Base-by-base conservation (phyloP, 2,329 filamentous ascomycete genomes). In the Myriosclerotinia curreyana region DNA sequence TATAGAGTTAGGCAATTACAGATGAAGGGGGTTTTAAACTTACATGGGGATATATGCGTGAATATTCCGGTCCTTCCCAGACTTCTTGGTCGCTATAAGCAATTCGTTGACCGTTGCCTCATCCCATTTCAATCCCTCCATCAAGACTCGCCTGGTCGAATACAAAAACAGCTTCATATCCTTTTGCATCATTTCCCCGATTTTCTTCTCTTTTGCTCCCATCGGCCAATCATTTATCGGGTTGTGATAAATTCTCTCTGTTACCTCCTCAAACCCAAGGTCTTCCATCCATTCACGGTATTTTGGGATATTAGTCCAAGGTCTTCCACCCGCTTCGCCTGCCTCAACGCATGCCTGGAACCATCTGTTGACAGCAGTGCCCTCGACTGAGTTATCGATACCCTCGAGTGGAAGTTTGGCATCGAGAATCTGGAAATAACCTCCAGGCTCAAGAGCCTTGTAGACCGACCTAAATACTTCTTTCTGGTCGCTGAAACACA, bases 191-290 rank as follows among this genome's bases (percentile, higher is more conserved):
- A 59, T n/a, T 56, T 58, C 64, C 3, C 67, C 71, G 22, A 71
- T 36, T 8, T 15, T 52, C 64, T 71, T 72, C 64, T 69, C 56
- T 28, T 60, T 65, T 28, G 65, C 58, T 5, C 69, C 75, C 66
- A 79, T 80, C 1, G 83, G 75, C 84, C 84, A 86, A 8, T 76
- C 76, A 44, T 82, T 83, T 59, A 80, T 77, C 0, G 83, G 83
- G 58, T 84, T 76, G 70, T 82, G 83, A 71, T 81, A 83, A 3
- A 81, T 69, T 20, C 74, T 75, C 70, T 85, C 78, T 20, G 79
- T 76, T 17, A 86, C 77, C 59, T 85, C 80, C 9, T 81, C 78
- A 67, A 86, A 86, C 0, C 83, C 83, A 2, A 78, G 80, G 14
- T 80, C 77, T 31, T 67, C 66, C 36, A 71, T 50, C 49, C 61